Evolutionary conservation across 176 grass and related monocot species (phyloP).

Genomic region (Dendrocalamus sinicus): DNA sequence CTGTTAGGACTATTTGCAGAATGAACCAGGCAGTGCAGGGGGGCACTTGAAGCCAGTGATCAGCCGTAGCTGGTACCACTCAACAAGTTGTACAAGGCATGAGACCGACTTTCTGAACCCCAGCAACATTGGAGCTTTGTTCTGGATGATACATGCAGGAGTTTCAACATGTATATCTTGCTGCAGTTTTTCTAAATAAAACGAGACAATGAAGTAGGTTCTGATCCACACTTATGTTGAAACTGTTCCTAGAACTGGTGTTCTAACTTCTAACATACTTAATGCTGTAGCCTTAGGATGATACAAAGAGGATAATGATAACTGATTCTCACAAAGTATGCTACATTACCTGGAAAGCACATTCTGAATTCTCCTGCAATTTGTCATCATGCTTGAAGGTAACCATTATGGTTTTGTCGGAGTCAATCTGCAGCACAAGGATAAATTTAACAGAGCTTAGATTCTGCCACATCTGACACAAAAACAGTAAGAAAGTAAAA

Average conservation of each 20-base stretch:
- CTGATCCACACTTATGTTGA: not conserved
- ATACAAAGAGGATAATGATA: not conserved
- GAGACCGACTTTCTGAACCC: not conserved
- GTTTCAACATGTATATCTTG: not conserved
- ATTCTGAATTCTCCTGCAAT: conserved; percentile 86
- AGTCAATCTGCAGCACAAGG: conserved; percentile 73
- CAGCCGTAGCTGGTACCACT: not conserved
- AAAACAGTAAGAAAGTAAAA: not conserved
- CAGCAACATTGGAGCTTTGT: not conserved
- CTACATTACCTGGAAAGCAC: conserved; percentile 70
- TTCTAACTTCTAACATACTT: not conserved
- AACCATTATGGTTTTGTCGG: conserved; percentile 88
- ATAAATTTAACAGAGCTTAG: not conserved
- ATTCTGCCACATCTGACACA: not conserved
- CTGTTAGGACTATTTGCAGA: not conserved
- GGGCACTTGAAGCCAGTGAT: conserved; percentile 1
- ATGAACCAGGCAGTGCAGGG: not conserved
- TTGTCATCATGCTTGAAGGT: conserved; percentile 92
- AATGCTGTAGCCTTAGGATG: not conserved
- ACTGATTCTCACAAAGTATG: not conserved
- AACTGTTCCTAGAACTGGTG: not conserved
- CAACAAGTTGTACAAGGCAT: not conserved
- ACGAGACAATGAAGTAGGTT: not conserved
- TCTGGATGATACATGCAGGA: conserved; percentile 5
- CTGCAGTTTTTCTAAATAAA: not conserved